A percentile compares a stretch with the other conserved stretches of the same genome.
phyloP scores from a whole-genome alignment of 805 yeast species.

The Starmerella ratchasimensis region DNA sequence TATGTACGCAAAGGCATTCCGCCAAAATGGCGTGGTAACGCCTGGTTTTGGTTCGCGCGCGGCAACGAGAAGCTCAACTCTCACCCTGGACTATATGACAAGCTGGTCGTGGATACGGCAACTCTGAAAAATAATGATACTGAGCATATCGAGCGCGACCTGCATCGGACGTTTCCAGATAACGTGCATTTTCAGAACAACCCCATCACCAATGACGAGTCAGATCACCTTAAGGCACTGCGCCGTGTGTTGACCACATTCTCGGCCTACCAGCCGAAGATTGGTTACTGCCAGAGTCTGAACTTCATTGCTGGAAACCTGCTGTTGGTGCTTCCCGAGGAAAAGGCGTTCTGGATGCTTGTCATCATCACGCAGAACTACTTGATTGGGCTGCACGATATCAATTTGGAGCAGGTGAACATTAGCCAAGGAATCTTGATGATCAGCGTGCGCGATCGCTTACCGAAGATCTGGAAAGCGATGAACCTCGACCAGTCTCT shows the following conservation, averaged over 20 bases:
- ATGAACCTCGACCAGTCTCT: slow-evolving; percentile 33
- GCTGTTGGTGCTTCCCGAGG: slow-evolving; percentile 77
- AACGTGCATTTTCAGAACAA: slow-evolving; percentile 59
- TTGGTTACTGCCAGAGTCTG: slow-evolving; percentile 92
- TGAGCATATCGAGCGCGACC: slow-evolving; percentile 86
- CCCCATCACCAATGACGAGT: slow-evolving; percentile 31
- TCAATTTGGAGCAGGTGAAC: slow-evolving; percentile 83
- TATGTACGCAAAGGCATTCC: slow-evolving; percentile 87
- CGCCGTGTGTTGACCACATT: slow-evolving; percentile 75
- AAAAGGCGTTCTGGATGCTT: slow-evolving; percentile 87
- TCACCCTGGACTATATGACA: slow-evolving; percentile 61
- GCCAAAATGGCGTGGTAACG: slow-evolving; percentile 92
- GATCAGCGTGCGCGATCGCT: slow-evolving; percentile 69
- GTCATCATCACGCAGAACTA: slow-evolving; percentile 76
- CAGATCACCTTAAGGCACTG: slow-evolving; percentile 33
- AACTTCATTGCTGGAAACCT: slow-evolving; percentile 84
- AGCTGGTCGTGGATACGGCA: slow-evolving; percentile 45
- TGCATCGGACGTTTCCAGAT: slow-evolving; percentile 91
- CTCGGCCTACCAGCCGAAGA: slow-evolving; percentile 70
- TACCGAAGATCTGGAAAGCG: slow-evolving; percentile 67
- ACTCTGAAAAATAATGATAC: slow-evolving; percentile 54
- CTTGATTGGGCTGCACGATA: slow-evolving; percentile 82
- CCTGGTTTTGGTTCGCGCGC: slow-evolving; percentile 90
- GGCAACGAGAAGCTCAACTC: slow-evolving; percentile 62
- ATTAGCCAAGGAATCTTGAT: slow-evolving; percentile 88